Evolutionary conservation across 83 land plant species (phyloP).

Genomic region (Thuja plicata): DNA sequence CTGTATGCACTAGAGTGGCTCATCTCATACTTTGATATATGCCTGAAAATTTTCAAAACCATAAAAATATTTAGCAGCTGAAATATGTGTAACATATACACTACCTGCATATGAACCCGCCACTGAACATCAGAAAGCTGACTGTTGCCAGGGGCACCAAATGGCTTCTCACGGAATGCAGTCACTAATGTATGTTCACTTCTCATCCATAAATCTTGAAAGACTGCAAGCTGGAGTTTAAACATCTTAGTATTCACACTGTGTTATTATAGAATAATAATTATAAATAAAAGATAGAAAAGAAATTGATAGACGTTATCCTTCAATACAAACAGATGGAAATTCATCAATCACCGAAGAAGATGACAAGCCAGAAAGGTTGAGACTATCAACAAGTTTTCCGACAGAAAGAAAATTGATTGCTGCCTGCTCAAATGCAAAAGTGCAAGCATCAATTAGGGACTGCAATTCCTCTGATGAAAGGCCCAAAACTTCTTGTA

Average conservation of each 20-base stretch:
- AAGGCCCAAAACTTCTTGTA: conserved; percentile 13
- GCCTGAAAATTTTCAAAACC: not conserved
- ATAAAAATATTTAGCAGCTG: not conserved
- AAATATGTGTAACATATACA: not conserved
- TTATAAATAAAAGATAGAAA: not conserved
- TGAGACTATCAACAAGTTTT: conserved; percentile 11
- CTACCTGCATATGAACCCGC: conserved; percentile 18
- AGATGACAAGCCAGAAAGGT: conserved; percentile 13
- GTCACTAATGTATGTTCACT: conserved; percentile 5
- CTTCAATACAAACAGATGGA: not conserved
- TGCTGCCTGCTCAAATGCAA: conserved; percentile 17
- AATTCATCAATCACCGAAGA: not conserved
- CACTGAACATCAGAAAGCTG: conserved; percentile 18
- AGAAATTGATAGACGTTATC: not conserved
- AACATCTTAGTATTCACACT: not conserved
- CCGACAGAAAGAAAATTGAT: not conserved
- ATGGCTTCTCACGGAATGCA: conserved; percentile 8
- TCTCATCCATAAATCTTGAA: conserved; percentile 16
- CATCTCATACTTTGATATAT: not conserved
- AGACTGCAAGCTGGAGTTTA: conserved; percentile 13
- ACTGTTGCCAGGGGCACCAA: conserved; percentile 20
- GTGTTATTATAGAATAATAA: not conserved
- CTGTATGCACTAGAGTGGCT: not conserved
- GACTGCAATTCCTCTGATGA: conserved; percentile 1
- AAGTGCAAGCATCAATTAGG: conserved; percentile 18